phyloP scores from a whole-genome alignment of 345 rosid genomes.

The Syzygium oleosum region DNA sequence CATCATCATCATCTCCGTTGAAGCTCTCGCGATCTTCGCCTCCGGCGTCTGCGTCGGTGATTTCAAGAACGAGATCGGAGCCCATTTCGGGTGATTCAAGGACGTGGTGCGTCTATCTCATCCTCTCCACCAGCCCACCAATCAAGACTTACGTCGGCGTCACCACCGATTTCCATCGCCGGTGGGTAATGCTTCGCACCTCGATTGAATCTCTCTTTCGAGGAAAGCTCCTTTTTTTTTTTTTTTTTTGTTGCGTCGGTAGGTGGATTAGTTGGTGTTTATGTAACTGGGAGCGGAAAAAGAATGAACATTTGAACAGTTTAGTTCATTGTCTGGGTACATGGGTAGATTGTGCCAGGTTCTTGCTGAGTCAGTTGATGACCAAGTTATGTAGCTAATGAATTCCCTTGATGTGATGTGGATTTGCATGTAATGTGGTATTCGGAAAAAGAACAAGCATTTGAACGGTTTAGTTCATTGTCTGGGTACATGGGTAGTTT shows the following conservation, averaged over 20 bases:
- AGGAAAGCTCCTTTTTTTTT: not conserved
- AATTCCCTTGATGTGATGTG: not conserved
- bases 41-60: not conserved
- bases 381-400: not conserved
- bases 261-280: not conserved
- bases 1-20: slow-evolving; percentile 4
- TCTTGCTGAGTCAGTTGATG: not conserved
- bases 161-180: slow-evolving; percentile 67
- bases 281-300: not conserved
- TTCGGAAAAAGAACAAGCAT: not conserved
- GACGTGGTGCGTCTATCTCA: slow-evolving; percentile 72
- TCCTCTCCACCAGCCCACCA: slow-evolving; percentile 60
- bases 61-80: not conserved
- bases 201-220: not conserved
- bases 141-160: slow-evolving; percentile 80
- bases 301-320: not conserved
- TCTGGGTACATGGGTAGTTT: not conserved
- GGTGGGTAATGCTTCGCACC: slow-evolving; percentile 24
- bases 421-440: not conserved
- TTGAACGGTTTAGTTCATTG: not conserved
- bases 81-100: slow-evolving; percentile 9
- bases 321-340: not conserved
- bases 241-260: not conserved
- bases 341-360: not conserved
- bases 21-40: slow-evolving; percentile 2